Conservation (phyloP, 768 basidiomycete genomes). For the Kwoniella newhampshirensis region DNA sequence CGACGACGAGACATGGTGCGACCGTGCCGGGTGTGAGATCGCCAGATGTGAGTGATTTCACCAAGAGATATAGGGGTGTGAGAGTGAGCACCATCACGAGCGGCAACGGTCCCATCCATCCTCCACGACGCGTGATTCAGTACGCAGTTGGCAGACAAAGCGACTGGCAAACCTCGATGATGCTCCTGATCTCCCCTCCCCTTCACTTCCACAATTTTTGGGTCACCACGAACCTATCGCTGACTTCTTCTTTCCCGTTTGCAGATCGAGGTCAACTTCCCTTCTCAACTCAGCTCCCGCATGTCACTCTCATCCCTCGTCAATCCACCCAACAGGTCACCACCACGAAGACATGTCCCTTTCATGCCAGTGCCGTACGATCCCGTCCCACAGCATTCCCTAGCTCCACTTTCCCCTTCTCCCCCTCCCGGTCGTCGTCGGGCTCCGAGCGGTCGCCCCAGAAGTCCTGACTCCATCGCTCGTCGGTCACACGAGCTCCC, state of each 20-base stretch:
- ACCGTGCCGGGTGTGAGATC: conserved; percentile 4
- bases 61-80: too few species aligned
- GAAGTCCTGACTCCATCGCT: too few species aligned
- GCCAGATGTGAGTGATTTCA: conserved; percentile 10
- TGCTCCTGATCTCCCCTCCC: not conserved
- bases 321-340: conserved; percentile 36
- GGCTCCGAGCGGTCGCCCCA: too few species aligned
- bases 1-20: conserved; percentile 7
- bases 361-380: conserved; percentile 2
- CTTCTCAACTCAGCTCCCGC: conserved; percentile 27
- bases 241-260: not conserved
- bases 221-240: not conserved
- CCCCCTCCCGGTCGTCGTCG: too few species aligned
- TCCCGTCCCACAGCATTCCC: too few species aligned
- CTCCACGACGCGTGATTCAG: too few species aligned
- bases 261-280: conserved; percentile 9
- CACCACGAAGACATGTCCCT: conserved; percentile 11
- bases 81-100: too few species aligned
- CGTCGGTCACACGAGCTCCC: too few species aligned
- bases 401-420: too few species aligned
- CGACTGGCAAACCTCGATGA: too few species aligned
- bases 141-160: too few species aligned
- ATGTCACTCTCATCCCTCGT: conserved; percentile 47
- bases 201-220: not conserved
- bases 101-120: too few species aligned